These are phyloP conservation scores for Oidium heveae DNA, from an alignment of 2,329 filamentous ascomycete species.

Conservation along the genomic window DNA sequence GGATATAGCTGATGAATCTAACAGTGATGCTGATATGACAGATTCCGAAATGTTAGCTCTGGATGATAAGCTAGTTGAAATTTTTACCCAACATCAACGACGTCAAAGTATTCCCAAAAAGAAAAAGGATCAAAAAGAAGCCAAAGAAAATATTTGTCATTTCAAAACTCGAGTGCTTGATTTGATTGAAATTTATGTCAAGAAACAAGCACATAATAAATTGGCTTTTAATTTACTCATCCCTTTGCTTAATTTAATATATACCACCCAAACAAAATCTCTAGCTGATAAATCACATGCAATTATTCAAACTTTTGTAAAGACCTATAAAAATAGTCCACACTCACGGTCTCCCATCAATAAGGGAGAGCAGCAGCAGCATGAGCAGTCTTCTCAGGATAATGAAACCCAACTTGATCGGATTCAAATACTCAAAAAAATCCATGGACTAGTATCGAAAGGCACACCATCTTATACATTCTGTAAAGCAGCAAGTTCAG, in stretches of 20 bases:
- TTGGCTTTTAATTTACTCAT: constrained; percentile 45
- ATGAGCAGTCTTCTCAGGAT: constrained; percentile 15
- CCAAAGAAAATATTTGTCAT: constrained; percentile 69
- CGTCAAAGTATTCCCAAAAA: constrained; percentile 38
- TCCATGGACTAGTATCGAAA: constrained; percentile 42
- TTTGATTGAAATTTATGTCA: constrained; percentile 62
- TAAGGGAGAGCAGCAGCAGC: too few species aligned
- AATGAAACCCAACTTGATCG: constrained; percentile 18
- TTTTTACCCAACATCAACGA: constrained; percentile 39
- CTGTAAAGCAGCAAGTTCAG: constrained; percentile 47
- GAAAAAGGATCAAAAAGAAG: constrained; percentile 68
- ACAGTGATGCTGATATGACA: constrained; percentile 61
- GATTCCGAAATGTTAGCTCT: constrained; percentile 88
- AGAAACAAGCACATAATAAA: constrained; percentile 43
- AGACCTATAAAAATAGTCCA: constrained; percentile 20
- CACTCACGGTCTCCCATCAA: too few species aligned
- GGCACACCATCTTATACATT: constrained; percentile 39
- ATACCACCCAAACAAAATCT: constrained; percentile 52
- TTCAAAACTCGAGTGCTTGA: constrained; percentile 91
- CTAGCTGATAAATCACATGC: constrained; percentile 47
- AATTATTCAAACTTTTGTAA: constrained; percentile 49
- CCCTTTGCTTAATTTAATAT: constrained; percentile 51
- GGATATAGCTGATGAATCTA: constrained; percentile 27
- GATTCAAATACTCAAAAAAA: constrained; percentile 28
- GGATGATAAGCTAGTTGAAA: constrained; percentile 58